Conservation (phyloP, 306 rosid genomes). For the Medicago ruthenica region DNA sequence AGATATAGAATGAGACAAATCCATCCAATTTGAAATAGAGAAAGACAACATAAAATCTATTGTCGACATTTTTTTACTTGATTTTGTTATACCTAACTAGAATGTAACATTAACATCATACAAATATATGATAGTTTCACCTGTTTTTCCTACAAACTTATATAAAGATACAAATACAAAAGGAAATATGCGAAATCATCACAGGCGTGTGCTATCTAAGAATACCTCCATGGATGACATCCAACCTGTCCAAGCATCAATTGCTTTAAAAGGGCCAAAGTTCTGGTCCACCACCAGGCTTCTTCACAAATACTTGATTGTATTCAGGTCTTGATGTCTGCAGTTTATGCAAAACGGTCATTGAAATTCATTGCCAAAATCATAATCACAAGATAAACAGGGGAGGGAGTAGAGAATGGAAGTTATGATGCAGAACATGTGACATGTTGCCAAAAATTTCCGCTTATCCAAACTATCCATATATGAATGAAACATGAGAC, state of each 20-base stretch:
- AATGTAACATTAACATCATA: constrained; percentile 31
- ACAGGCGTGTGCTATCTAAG: constrained; percentile 2
- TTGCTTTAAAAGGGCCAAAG: constrained; percentile 63
- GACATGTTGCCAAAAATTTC: constrained; percentile 16
- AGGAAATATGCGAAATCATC: constrained; percentile 17
- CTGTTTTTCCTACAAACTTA: constrained; percentile 22
- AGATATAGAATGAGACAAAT: not conserved
- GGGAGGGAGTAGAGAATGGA: not conserved
- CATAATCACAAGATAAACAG: constrained; percentile 3
- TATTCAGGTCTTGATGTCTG: constrained; percentile 96
- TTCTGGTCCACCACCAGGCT: constrained; percentile 69
- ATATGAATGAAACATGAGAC: no score
- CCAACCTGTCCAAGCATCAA: constrained; percentile 21
- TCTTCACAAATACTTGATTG: constrained; percentile 83
- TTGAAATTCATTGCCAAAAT: constrained; percentile 11
- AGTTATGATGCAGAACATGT: not conserved
- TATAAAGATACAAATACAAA: constrained; percentile 35
- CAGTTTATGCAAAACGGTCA: constrained; percentile 41
- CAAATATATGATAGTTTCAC: constrained; percentile 30
- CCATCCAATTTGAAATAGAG: constrained; percentile 1
- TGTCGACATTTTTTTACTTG: constrained; percentile 14
- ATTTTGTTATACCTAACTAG: constrained; percentile 26
- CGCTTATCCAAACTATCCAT: not conserved
- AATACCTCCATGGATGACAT: not conserved
- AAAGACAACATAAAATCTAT: not conserved